These are phyloP conservation scores for Sporothrix dimorphospora DNA, from an alignment of 2,329 filamentous ascomycete species.

Conservation along the genomic window DNA sequence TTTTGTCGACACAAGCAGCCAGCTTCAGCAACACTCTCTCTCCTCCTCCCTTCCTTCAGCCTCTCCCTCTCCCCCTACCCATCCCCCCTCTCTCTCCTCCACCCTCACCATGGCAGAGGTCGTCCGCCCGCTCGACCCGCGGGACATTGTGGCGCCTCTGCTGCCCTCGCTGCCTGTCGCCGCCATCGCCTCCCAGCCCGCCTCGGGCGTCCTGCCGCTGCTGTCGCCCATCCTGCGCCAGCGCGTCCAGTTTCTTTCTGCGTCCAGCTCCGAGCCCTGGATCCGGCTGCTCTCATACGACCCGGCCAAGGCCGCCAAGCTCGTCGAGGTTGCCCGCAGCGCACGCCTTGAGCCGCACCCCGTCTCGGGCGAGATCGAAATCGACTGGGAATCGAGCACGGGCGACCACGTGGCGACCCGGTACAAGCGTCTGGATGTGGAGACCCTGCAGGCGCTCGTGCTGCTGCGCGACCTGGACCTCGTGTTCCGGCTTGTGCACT, in stretches of 20 bases:
- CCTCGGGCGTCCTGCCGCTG: conserved; percentile 59
- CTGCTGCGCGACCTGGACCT: conserved; percentile 62
- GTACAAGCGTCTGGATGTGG: conserved; percentile 71
- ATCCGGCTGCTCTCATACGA: conserved; percentile 74
- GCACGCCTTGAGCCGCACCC: conserved; percentile 77
- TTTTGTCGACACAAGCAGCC: neutral
- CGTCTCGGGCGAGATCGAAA: conserved; percentile 76
- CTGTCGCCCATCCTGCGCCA: conserved; percentile 69
- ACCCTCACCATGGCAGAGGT: conserved; percentile 30
- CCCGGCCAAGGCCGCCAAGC: conserved; percentile 54
- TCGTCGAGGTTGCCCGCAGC: conserved; percentile 64
- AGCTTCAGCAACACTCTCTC: neutral
- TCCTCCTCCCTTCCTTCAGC: neutral
- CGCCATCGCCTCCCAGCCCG: conserved; percentile 59
- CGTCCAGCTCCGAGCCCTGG: conserved; percentile 67
- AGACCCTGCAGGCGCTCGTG: conserved; percentile 72
- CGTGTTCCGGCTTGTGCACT: conserved; percentile 70
- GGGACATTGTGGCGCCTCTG: conserved; percentile 57
- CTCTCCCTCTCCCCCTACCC: neutral
- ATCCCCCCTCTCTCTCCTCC: neutral
- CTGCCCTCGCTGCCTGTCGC: conserved; percentile 64
- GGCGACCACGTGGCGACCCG: conserved; percentile 59
- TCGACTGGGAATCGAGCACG: conserved; percentile 59
- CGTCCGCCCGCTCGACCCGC: conserved; percentile 51
- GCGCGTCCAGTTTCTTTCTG: conserved; percentile 66